These are phyloP conservation scores for Thermoascus crustaceus DNA, from an alignment of 2,329 filamentous ascomycete genomes.

Conservation along the genomic window DNA sequence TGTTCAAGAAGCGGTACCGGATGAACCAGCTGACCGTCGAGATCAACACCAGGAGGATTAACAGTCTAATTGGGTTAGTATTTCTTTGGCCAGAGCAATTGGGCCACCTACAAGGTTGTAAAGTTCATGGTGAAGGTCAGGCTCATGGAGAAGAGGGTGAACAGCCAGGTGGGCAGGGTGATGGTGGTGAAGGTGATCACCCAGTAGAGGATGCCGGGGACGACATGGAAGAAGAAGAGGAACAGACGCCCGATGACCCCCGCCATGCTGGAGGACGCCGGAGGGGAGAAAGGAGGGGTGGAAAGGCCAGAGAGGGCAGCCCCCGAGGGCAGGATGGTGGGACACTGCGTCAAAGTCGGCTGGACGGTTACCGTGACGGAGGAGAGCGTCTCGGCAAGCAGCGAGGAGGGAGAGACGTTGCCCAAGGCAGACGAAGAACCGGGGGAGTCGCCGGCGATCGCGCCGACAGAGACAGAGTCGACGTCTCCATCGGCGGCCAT, in stretches of 20 bases:
- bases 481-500: no score
- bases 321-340: neutral
- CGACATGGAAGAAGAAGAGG: slow-evolving; percentile 42
- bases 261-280: slow-evolving; percentile 29
- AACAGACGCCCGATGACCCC: slow-evolving; percentile 43
- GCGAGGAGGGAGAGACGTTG: neutral
- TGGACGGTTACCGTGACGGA: slow-evolving; percentile 1
- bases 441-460: neutral
- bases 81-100: no score
- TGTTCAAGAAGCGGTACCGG: slow-evolving; percentile 89
- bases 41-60: slow-evolving; percentile 67
- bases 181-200: slow-evolving; percentile 77
- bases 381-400: neutral
- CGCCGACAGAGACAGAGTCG: no score
- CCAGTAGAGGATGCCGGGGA: slow-evolving; percentile 63
- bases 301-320: slow-evolving; percentile 1
- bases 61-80: slow-evolving; percentile 45
- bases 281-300: slow-evolving; percentile 19
- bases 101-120: slow-evolving; percentile 67
- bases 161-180: slow-evolving; percentile 80
- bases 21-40: slow-evolving; percentile 92
- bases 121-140: slow-evolving; percentile 98
- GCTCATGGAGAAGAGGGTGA: slow-evolving; percentile 82
- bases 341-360: neutral
- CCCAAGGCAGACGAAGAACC: neutral